Percentiles rank a stretch among this genome's conserved stretches.
These are phyloP conservation scores for Pouteria campechiana DNA, from an alignment of 179 eudicot genomes.

Conservation along the genomic window DNA sequence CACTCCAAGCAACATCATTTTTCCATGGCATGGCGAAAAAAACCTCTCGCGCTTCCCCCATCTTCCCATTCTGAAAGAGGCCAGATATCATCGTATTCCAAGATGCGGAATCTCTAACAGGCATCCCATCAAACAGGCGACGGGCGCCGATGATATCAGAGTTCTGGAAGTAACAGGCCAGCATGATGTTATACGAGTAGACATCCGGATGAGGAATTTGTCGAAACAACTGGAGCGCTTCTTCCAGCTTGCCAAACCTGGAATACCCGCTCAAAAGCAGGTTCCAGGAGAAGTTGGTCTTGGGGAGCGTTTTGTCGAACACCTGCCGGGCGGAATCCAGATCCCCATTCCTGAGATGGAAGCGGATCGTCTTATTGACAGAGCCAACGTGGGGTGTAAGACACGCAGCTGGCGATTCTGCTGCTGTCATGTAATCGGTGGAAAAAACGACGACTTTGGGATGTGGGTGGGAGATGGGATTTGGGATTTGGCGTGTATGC, in stretches of 20 bases:
- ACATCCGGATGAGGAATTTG: constrained; percentile 65
- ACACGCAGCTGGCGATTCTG: too few species aligned
- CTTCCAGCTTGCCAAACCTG: constrained; percentile 26
- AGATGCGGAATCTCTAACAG: constrained; percentile 54
- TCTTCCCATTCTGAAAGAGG: constrained; percentile 40
- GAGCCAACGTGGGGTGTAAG: too few species aligned
- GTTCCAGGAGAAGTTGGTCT: constrained; percentile 60
- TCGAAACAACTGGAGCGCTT: constrained; percentile 72
- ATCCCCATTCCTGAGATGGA: constrained; percentile 35
- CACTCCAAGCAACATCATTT: constrained; percentile 74
- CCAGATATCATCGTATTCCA: constrained; percentile 88
- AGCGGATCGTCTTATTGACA: constrained; percentile 57
- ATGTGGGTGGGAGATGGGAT: too few species aligned
- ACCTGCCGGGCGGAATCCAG: constrained; percentile 52
- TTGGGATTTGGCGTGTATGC: too few species aligned
- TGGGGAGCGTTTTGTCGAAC: constrained; percentile 36
- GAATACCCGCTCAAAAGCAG: constrained; percentile 59
- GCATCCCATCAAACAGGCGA: constrained; percentile 40
- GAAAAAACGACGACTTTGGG: too few species aligned
- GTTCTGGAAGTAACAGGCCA: constrained; percentile 56
- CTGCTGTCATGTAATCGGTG: too few species aligned
- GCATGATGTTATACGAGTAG: constrained; percentile 63
- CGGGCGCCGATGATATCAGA: constrained; percentile 37
- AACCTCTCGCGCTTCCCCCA: constrained; percentile 43
- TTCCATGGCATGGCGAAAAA: constrained; percentile 51